Percentiles rank a stretch among this genome's conserved stretches.
Conservation (phyloP, 1,284 basidiomycete species). For the Inonotus obliquus region DNA sequence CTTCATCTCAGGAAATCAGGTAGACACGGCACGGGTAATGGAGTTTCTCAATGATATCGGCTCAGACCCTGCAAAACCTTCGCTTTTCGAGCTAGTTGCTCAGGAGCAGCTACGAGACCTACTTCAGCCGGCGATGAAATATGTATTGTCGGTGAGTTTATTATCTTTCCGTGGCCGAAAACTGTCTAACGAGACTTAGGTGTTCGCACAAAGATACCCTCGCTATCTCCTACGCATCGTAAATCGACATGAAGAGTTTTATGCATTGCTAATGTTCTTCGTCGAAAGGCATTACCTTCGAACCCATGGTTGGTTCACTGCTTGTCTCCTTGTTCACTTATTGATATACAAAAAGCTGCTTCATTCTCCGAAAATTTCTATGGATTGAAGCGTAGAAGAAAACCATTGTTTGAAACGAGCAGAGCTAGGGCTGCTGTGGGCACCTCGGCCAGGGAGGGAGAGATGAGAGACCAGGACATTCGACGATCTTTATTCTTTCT, state of each 20-base stretch:
- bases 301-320: constrained; percentile 60
- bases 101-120: constrained; percentile 93
- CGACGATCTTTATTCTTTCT: constrained; percentile 74
- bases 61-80: constrained; percentile 75
- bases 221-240: constrained; percentile 89
- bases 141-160: constrained; percentile 78
- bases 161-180: not conserved
- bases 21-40: constrained; percentile 39
- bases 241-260: constrained; percentile 96
- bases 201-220: constrained; percentile 94
- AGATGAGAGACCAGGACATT: constrained; percentile 57
- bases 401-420: constrained; percentile 64
- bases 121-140: constrained; percentile 92
- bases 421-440: constrained; percentile 64
- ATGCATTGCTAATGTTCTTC: constrained; percentile 81
- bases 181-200: constrained; percentile 41
- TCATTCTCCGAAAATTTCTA: constrained; percentile 95
- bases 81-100: constrained; percentile 92
- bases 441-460: constrained; percentile 58
- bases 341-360: constrained; percentile 48
- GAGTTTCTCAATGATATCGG: constrained; percentile 78
- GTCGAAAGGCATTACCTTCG: constrained; percentile 90
- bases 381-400: constrained; percentile 74
- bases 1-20: too few relatives aligned
- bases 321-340: not conserved